Percentiles rank a stretch among this genome's conserved stretches.
Evolutionary conservation across 371 early-diverging fungal genomes (phyloP).

Genomic region (Lichtheimia hyalospora): DNA sequence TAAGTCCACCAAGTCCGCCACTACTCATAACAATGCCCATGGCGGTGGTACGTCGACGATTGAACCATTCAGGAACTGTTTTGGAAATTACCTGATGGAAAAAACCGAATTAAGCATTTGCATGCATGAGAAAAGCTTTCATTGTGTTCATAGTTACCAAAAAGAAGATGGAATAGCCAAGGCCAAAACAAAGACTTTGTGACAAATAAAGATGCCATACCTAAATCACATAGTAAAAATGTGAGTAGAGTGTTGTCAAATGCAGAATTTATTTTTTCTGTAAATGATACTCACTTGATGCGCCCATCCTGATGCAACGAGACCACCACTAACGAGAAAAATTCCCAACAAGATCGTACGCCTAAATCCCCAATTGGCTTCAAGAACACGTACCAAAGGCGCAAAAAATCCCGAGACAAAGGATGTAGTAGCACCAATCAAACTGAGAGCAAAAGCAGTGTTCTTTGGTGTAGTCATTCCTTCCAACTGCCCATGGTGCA

Average conservation of each 20-base stretch:
- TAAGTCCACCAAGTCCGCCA: background rate
- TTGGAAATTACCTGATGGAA: slow-evolving; percentile 12
- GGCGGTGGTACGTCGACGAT: slow-evolving; percentile 56
- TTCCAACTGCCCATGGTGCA: slow-evolving; percentile 14
- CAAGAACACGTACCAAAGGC: slow-evolving; percentile 22
- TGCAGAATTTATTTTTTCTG: background rate
- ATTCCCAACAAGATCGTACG: slow-evolving; percentile 22
- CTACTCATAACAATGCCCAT: slow-evolving; percentile 53
- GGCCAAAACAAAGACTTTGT: slow-evolving; percentile 41
- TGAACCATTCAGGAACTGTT: slow-evolving; percentile 68
- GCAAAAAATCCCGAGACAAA: slow-evolving; percentile 30
- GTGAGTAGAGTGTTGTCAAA: background rate
- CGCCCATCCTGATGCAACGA: slow-evolving; percentile 31
- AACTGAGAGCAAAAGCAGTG: slow-evolving; percentile 6
- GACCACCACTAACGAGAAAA: slow-evolving; percentile 18
- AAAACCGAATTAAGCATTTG: slow-evolving; percentile 5
- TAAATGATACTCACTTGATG: background rate
- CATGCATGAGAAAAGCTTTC: background rate
- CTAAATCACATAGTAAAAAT: slow-evolving; percentile 6
- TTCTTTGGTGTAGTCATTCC: background rate
- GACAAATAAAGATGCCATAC: slow-evolving; percentile 62
- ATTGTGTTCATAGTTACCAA: background rate
- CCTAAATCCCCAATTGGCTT: slow-evolving; percentile 14
- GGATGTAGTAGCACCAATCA: slow-evolving; percentile 29
- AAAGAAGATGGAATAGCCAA: slow-evolving; percentile 4